These are phyloP conservation scores for Colletotrichum scovillei DNA, from an alignment of 2,329 filamentous ascomycete species.

Conservation along the genomic window DNA sequence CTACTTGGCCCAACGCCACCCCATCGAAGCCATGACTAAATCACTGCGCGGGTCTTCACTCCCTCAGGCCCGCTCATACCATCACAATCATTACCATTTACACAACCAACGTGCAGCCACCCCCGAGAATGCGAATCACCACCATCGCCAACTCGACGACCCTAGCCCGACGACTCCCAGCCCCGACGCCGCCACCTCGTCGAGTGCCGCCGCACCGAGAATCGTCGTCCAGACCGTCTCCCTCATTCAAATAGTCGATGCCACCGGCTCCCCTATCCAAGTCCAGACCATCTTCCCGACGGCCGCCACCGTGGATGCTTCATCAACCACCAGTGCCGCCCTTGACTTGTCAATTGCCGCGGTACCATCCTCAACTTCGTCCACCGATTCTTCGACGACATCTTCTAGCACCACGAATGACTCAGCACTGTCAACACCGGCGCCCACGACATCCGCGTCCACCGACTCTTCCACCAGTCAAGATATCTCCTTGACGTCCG, in stretches of 20 bases:
- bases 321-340: conserved; percentile 17
- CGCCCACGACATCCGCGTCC: conserved; percentile 40
- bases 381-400: conserved; percentile 11
- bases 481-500: conserved; percentile 42
- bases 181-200: conserved; percentile 30
- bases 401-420: conserved; percentile 10
- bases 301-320: conserved; percentile 51
- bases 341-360: conserved; percentile 25
- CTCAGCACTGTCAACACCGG: conserved; percentile 20
- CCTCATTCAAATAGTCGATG: conserved; percentile 64
- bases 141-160: conserved; percentile 42
- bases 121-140: conserved; percentile 38
- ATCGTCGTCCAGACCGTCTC: conserved; percentile 67
- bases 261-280: conserved; percentile 55
- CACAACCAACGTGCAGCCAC: conserved; percentile 44
- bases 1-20: conserved; percentile 37
- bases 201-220: conserved; percentile 39
- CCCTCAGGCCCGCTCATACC: conserved; percentile 55
- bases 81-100: conserved; percentile 47
- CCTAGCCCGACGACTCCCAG: conserved; percentile 36
- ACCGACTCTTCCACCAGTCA: conserved; percentile 38
- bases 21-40: conserved; percentile 59
- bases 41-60: conserved; percentile 59
- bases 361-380: not conserved
- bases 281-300: conserved; percentile 55